A percentile compares a stretch with the other conserved stretches of the same genome.
phyloP scores from a whole-genome alignment of 495 filamentous ascomycete species.

The Podospora tetraspora region DNA sequence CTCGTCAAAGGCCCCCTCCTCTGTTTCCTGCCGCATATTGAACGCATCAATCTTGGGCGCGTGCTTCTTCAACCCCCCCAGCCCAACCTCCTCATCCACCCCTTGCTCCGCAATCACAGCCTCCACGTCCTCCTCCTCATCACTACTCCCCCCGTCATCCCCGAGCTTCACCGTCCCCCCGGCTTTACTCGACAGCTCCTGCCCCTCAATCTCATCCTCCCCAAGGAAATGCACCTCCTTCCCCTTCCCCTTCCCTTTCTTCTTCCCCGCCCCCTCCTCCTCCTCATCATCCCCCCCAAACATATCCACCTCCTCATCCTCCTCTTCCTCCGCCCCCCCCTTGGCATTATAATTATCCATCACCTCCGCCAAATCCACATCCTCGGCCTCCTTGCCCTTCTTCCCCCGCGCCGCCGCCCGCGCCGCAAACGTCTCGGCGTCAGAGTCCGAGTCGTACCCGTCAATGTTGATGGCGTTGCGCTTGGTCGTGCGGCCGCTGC shows the following conservation, averaged over 20 bases:
- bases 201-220: constrained; percentile 75
- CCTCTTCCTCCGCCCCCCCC: constrained; percentile 30
- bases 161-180: constrained; percentile 59
- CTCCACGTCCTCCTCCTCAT: constrained; percentile 64
- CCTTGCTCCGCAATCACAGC: constrained; percentile 61
- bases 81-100: constrained; percentile 81
- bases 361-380: constrained; percentile 38
- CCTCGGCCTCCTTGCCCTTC: constrained; percentile 38
- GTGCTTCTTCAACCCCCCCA: constrained; percentile 84
- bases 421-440: constrained; percentile 81
- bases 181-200: constrained; percentile 66
- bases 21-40: constrained; percentile 85
- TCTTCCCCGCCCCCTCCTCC: constrained; percentile 39
- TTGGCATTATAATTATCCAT: constrained; percentile 41
- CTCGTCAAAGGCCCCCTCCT: constrained; percentile 89
- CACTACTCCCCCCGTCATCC: constrained; percentile 49
- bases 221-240: constrained; percentile 76
- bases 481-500: constrained; percentile 68
- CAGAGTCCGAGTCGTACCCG: constrained; percentile 92
- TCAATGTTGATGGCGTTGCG: constrained; percentile 92
- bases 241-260: constrained; percentile 47
- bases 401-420: constrained; percentile 54
- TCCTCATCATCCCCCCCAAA: constrained; percentile 71
- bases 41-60: constrained; percentile 96
- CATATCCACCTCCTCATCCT: constrained; percentile 83